Evolutionary conservation across 345 rosid genomes (phyloP), one percentile per base, ranked within the genome.

Genomic region (Corchorus capsularis): DNA sequence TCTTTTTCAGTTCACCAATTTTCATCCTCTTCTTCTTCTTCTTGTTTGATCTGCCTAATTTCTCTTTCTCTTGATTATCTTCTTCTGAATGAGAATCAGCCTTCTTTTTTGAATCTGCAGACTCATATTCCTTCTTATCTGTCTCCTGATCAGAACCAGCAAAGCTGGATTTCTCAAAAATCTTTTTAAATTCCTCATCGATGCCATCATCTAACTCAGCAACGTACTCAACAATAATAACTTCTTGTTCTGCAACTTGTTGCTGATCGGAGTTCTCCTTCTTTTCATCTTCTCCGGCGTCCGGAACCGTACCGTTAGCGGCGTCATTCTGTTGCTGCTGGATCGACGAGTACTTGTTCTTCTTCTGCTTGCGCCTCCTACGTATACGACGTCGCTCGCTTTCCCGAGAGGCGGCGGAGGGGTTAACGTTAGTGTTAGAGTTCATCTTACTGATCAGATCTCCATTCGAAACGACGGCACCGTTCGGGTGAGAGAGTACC

Each of bases 361-460:
- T 96, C 94, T 96, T 96, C 89, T 94, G 99, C 91, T 96, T 96
- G 80, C 99, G 95, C 73, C 99, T 77, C 65, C 98, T 92, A 72
- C n/a, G n/a, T n/a, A n/a, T n/a, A n/a, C 98, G 98, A 27, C 99
- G 99, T 49, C 98, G 85, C 52, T 96, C 99, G 74, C 79, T 89
- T 82, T 93, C 99, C 79, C 85, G 92, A 43, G 88, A 77, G 74
- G 86, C 69, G 56, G 80, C 37, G 27, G 19, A 56, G 10, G 74
- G 52, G 78, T 71, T 80, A 19, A 27, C 27, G 27, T 27, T 27
- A 27, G 85, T 74, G 75, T 79, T 85, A 8, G 82, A 37, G 35
- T 43, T 55, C 8, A 35, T 12, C 9, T 39, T 70, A 59, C 41
- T 72, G 27, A 27, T 27, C 79, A 72, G 80, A 87, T 88, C 93